Evolutionary conservation across 1,139 yeast species (phyloP), one percentile per base, ranked within the genome.

Genomic region (Suhomyces kunorum): DNA sequence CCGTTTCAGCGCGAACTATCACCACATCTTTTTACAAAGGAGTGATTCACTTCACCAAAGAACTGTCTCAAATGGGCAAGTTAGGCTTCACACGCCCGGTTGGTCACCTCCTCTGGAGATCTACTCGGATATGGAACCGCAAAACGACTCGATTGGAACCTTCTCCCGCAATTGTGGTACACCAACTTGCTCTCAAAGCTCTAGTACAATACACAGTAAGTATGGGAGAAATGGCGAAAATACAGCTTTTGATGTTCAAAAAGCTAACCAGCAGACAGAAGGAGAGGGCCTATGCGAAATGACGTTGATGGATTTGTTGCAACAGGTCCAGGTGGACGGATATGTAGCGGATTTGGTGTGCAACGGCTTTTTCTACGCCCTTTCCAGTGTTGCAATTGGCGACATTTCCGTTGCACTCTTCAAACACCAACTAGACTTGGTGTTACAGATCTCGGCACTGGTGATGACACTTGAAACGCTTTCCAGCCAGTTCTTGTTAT

Each of bases 301-400:
- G 17, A 15, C 23, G 1, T 23, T 34, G 16, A 28, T 28, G 6
- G 32, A 28, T 12, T 14, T 17, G 8, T 34, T 34, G 24, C 24
- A 24, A 8, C 16, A 17, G 16, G 32, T 34, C 11, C 25, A 15
- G 12, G 20, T 15, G 11, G 3, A 16, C 12, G 24, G 23, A 5
- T 15, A 8, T 12, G 38, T 31, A 14, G 27, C 20, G 2, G 20
- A 27, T 6, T 14, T 36, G 34, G 25, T 30, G 13, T 19, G 13
- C 6, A 36, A 23, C 15, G 46, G 42, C 9, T 45, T 43, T 28
- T 46, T 39, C 32, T 17, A 25, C 12, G 42, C 38, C 7, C 29
- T 46, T 22, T 49, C 40, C 1, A 28, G 24, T 5, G 14, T 44
- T 17, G 38, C 32, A 6, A 29, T 36, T 2, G 16, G 17, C 5